Conservation (phyloP, 164 flowering plant species). For the Vitis rupestris region DNA sequence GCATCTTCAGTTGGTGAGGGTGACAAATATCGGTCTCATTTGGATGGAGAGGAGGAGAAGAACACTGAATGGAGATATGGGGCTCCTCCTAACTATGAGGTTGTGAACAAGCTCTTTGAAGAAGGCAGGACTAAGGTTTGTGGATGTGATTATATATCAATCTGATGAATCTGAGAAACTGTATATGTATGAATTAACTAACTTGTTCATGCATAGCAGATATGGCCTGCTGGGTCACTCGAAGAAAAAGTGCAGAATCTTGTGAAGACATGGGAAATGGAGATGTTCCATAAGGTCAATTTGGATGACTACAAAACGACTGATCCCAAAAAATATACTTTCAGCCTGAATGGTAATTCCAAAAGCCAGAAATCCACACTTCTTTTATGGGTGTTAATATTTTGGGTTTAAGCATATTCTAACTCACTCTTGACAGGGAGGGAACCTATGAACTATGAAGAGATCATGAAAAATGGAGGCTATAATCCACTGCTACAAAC, state of each 20-base stretch:
- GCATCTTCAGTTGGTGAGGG: not conserved
- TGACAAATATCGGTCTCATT: conserved; percentile 12
- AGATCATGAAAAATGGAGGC: conserved; percentile 46
- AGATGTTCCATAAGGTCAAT: conserved; percentile 21
- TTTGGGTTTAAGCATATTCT: too few relatives aligned
- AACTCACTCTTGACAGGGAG: conserved; percentile 29
- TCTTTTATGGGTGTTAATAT: too few relatives aligned
- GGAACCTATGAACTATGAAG: conserved; percentile 37
- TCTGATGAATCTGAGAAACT: not conserved
- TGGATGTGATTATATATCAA: not conserved
- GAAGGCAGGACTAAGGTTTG: conserved; percentile 44
- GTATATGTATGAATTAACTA: not conserved
- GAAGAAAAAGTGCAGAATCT: conserved; percentile 29
- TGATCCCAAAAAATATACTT: conserved; percentile 5
- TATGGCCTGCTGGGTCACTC: conserved; percentile 25
- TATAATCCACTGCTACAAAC: conserved; percentile 64
- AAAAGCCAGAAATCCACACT: too few relatives aligned
- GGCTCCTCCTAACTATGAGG: conserved; percentile 45
- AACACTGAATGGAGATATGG: conserved; percentile 41
- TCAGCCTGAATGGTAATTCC: too few relatives aligned
- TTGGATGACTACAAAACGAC: conserved; percentile 11
- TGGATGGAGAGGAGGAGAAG: conserved; percentile 28
- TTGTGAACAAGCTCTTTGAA: conserved; percentile 50
- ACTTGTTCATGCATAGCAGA: not conserved
- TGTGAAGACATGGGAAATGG: conserved; percentile 36